A percentile compares a stretch with the other conserved stretches of the same genome.
phyloP scores from a whole-genome alignment of 2,329 filamentous ascomycete species.

The Fulvia fulva region DNA sequence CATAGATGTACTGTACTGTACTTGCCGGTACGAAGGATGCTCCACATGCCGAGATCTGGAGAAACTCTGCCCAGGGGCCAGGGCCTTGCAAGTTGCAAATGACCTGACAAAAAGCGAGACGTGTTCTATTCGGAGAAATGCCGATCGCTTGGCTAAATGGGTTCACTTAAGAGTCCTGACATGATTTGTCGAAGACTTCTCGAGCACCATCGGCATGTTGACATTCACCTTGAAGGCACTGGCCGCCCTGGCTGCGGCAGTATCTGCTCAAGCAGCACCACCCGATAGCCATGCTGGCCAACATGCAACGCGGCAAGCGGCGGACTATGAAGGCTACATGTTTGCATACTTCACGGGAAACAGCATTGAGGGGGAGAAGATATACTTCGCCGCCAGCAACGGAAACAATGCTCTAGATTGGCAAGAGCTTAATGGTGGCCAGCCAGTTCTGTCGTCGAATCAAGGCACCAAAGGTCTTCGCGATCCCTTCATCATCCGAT shows the following conservation, averaged over 20 bases:
- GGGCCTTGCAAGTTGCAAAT: background rate
- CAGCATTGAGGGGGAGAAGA: slow-evolving; percentile 47
- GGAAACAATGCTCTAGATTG: slow-evolving; percentile 52
- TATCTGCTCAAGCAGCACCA: background rate
- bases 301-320: background rate
- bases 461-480: slow-evolving; percentile 49
- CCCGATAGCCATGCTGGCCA: background rate
- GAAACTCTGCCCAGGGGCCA: background rate
- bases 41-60: slow-evolving; percentile 2
- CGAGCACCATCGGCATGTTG: background rate
- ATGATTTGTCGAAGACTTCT: background rate
- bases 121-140: background rate
- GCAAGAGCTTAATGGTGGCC: slow-evolving; percentile 48
- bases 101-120: background rate
- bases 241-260: background rate
- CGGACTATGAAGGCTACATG: slow-evolving; percentile 40
- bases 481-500: slow-evolving; percentile 53
- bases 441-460: slow-evolving; percentile 46
- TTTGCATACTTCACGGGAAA: slow-evolving; percentile 53
- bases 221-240: background rate
- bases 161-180: background rate
- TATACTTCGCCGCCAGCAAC: slow-evolving; percentile 50
- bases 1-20: background rate
- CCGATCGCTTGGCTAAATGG: background rate
- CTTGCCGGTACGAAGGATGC: background rate